A percentile compares a stretch with the other conserved stretches of the same genome.
Conservation (phyloP, 2,329 filamentous ascomycete genomes). For the Pyrenophora teres region DNA sequence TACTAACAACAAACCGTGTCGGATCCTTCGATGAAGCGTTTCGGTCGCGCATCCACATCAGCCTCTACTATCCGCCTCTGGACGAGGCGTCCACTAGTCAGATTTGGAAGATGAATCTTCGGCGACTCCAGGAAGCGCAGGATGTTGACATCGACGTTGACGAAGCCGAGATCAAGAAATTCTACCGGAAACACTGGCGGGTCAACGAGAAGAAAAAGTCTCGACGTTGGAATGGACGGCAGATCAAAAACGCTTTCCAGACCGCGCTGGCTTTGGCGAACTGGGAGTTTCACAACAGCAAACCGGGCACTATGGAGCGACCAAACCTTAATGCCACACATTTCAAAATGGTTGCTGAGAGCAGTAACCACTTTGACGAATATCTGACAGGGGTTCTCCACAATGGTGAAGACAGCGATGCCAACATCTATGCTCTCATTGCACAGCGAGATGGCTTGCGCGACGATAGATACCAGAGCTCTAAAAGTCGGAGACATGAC, state of each 20-base stretch:
- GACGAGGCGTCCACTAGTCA: neutral
- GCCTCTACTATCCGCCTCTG: constrained; percentile 37
- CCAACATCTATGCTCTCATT: too few species aligned
- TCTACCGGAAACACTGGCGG: neutral
- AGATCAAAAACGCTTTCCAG: constrained; percentile 50
- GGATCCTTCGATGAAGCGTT: constrained; percentile 49
- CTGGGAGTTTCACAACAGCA: neutral
- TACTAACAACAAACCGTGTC: constrained; percentile 52
- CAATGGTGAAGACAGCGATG: neutral
- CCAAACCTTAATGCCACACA: neutral
- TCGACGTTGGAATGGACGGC: constrained; percentile 45
- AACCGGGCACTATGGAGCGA: neutral
- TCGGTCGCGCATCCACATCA: constrained; percentile 43
- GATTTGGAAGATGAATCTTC: neutral
- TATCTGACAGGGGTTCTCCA: neutral
- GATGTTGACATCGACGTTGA: neutral
- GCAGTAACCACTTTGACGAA: neutral
- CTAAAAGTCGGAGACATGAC: too few species aligned
- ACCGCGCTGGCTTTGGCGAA: constrained; percentile 29
- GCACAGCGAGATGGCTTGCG: too few species aligned
- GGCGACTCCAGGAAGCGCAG: neutral
- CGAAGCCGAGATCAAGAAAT: neutral
- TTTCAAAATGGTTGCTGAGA: neutral
- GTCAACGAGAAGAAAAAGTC: neutral
- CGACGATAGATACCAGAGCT: too few species aligned